Evolutionary conservation across 192 early-diverging fungal species (phyloP).

Genomic region (Gamsiella multidivaricata): DNA sequence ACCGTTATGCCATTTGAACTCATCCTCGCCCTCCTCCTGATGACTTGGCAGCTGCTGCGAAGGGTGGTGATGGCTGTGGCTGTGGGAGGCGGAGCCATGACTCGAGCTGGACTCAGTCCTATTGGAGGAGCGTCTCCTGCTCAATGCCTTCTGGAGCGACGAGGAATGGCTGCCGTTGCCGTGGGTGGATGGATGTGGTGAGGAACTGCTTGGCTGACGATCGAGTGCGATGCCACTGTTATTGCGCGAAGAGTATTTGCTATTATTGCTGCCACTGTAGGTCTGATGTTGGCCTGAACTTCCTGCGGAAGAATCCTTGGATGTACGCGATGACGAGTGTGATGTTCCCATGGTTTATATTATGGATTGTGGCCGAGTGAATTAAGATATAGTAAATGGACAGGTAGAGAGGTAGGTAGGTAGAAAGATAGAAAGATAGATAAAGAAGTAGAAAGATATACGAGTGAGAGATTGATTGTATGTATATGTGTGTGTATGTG

Average conservation of each 20-base stretch:
- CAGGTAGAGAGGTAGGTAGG: too few relatives aligned
- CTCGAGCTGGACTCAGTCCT: conserved; percentile 12
- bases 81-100: conserved; percentile 8
- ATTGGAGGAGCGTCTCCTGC: conserved; percentile 38
- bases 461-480: too few relatives aligned
- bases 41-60: conserved; percentile 18
- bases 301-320: conserved; percentile 13
- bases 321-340: conserved; percentile 26
- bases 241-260: conserved; percentile 20
- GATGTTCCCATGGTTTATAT: conserved; percentile 24
- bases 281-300: conserved; percentile 4
- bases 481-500: too few relatives aligned
- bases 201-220: background rate
- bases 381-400: too few relatives aligned
- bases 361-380: background rate
- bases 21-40: conserved; percentile 26
- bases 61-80: background rate
- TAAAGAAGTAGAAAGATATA: too few relatives aligned
- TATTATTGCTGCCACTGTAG: background rate
- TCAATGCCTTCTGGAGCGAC: conserved; percentile 27
- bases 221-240: conserved; percentile 16
- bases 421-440: too few relatives aligned
- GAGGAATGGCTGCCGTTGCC: background rate
- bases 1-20: conserved; percentile 12
- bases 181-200: background rate